Percentiles rank a stretch among this genome's conserved stretches.
phyloP scores from a whole-genome alignment of 306 rosid species.

The Sicyos baderoa region DNA sequence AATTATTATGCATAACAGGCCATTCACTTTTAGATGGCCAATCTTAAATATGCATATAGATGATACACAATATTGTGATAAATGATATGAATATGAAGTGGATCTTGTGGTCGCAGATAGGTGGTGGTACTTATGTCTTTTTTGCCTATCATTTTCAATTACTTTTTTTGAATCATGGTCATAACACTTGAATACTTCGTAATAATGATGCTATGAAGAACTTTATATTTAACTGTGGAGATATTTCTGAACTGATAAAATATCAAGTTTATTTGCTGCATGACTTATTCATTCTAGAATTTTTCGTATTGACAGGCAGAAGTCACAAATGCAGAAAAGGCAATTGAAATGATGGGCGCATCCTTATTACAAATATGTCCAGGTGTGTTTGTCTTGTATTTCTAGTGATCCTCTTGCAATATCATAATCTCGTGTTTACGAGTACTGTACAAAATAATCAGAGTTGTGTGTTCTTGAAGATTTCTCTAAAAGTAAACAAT shows the following conservation, averaged over 20 bases:
- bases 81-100: not conserved
- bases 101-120: not conserved
- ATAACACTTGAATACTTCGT: not conserved
- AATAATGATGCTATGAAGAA: not conserved
- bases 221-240: not conserved
- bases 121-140: no score
- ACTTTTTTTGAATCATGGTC: no score
- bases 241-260: not conserved
- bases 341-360: slow-evolving; percentile 75
- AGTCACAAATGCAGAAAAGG: slow-evolving; percentile 56
- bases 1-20: not conserved
- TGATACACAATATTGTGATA: not conserved
- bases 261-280: not conserved
- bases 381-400: slow-evolving; percentile 34
- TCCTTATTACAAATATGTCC: slow-evolving; percentile 54
- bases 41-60: not conserved
- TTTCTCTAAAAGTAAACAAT: not conserved
- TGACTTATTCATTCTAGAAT: not conserved
- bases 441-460: not conserved
- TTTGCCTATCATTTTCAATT: not conserved
- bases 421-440: not conserved
- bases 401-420: slow-evolving; percentile 16
- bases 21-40: not conserved
- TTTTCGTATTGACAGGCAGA: slow-evolving; percentile 42
- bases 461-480: not conserved